Base-by-base conservation (phyloP, 306 rosid species). In the Hippophae gyantsensis region DNA sequence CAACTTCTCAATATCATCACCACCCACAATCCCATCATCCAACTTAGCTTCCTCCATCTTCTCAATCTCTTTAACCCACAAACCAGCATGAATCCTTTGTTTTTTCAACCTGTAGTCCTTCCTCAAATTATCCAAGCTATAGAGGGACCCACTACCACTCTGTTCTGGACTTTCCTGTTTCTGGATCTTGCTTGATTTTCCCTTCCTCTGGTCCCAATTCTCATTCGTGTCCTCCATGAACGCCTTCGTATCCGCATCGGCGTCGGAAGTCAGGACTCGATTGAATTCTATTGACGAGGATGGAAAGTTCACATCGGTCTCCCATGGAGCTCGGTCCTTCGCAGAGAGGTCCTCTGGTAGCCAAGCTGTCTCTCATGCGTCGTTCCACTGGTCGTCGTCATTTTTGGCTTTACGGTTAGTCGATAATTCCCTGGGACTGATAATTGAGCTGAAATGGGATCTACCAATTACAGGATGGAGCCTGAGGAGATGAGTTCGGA, bases 51-150 rank as follows among this genome's bases (percentile, higher is more conserved):
- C 98, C 65, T 87, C 95, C 43, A 78, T 81, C 77, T 83, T 92
- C 76, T 88, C 95, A 64, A 88, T 92, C 83, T 92, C 98, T 79
- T 88, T 92, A 75, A 68, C 71, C 98, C 98, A 92, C 65, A 92
- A 60, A 7, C 89, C 89, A 11, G 98, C 86, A 52, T 92, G 98
- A 64, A 92, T 59, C 67, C 82, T 83, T 77, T 92, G 96, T 71
- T 92, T 92, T 82, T 73, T 81, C 86, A 92, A 52, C 76, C 96
- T 69, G 38, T 92, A 92, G 51, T 92, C 98, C 74, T 80, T 87
- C 80, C 87, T 92, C 66, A 92, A 76, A 61, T 73, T 85, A 56
- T 85, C 96, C 79, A 92, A 58, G 66, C 88, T 79, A 57, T 85
- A 83, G 56, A 85, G 82, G 62, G 77, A 75, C 54, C 89, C 76